Base-by-base conservation (phyloP, 163 green algal genomes). In the Scenedesmus sp. region DNA sequence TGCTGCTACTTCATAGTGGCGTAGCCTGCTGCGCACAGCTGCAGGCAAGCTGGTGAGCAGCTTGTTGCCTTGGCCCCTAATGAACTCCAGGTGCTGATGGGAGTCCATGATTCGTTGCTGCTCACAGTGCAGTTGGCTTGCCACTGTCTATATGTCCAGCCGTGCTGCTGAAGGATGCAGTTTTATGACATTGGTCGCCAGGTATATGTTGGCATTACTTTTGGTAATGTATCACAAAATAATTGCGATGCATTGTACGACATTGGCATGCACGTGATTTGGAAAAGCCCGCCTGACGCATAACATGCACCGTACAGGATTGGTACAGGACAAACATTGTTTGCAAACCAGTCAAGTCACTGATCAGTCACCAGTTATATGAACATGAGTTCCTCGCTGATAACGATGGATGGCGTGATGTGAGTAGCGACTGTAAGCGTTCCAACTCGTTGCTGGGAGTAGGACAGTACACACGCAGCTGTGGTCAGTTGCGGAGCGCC, bases 21-120 rank as follows among this genome's bases (percentile, higher is more conserved):
- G 72, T 13, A 91, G 22, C 40, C 26, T 85, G 35, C 61, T 37
- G 30, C 73, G 80, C 22, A 81, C 78, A 56, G 26, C 26, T 40
- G 78, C 78, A 42, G 87, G 87, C 35, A 91, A 44, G 56, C 78
- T 56, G 10, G 87, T 78, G 26, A 87, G 59, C 78, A 91, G 78
- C 68, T 81, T 81, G 53, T 43, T 56, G 40, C 76, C 87, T 26
- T 91, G 87, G n/a, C 79, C 40, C 16, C 53, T 85, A 4, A 87
- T 68, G 56, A 91, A 91, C 73, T 91, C 86, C 35, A 53, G 33
- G 13, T 44, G 40, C 35, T 86, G 49, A 40, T 86, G 30, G 42
- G 78, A 84, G 3, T 59, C 43, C 43, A 86, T 86, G 2, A 35
- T 15, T 3, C 42, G 80, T 43, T 72, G 46, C 16, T 26, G 43